Base-by-base conservation (phyloP, 192 early-diverging fungal species). In the Dissophora ornata region DNA sequence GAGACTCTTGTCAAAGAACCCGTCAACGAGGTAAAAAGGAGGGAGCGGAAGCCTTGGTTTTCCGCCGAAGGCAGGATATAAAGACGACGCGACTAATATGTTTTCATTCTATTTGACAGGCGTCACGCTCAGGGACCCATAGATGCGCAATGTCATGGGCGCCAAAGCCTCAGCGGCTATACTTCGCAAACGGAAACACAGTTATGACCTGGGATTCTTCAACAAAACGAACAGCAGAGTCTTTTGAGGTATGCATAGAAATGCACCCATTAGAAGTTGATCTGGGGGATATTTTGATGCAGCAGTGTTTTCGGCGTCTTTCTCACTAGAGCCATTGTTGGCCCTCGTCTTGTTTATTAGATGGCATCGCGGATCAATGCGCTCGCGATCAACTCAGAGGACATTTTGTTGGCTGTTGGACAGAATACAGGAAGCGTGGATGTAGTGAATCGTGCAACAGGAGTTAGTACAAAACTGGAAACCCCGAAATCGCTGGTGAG, bases 161-260 rank as follows among this genome's bases (percentile, higher is more conserved):
- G 12, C 73, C 63, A 13, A 67, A 67, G 33, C 58, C 64, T 11
- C 57, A 60, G 33, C 30, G 73, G 16, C 53, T 77, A 8, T 77
- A 77, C 41, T 67, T 62, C 45, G 64, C 73, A 19, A 61, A 67
- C 4, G 73, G 65, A 26, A 36, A 48, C n/a, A 77, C 28, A 38
- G 58, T 77, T 21, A 55, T 67, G 58, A 62, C 73, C 12, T 67
- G 63, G 73, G 65, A 77, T 24, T 30, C 64, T 24, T 22, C 54
- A 22, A 26, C 24, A 10, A 58, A 28, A 1, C 42, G 64, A 7
- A 57, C 36, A 5, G 38, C 59, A 32, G 64, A 67, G 24, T 56
- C 29, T 33, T 67, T 77, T 47, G 64, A 77, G 65, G 73, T 67
- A 47, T n/a, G n/a, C n/a, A n/a, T n/a, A n/a, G n/a, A n/a, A n/a